Evolutionary conservation across 169 alveolate species (phyloP).

Genomic region (Cryptosporidium parvum): DNA sequence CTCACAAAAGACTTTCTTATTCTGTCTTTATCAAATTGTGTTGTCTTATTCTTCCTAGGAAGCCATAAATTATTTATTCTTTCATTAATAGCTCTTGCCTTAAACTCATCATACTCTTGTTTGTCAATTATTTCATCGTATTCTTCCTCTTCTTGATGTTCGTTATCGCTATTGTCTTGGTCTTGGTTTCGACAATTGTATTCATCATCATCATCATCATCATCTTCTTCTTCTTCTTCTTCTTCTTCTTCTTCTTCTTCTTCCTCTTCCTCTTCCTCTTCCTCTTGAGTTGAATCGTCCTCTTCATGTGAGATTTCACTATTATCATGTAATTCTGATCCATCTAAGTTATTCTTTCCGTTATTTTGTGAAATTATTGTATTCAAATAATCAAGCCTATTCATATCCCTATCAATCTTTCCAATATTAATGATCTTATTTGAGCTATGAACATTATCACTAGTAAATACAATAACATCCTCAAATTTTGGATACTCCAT

Average conservation of each 20-base stretch:
- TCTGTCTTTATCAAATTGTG: background rate
- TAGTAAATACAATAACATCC: slow-evolving; percentile 35
- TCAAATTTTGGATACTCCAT: slow-evolving; percentile 89
- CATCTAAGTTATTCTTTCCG: background rate
- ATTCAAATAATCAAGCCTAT: slow-evolving; percentile 82
- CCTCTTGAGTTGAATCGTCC: slow-evolving; percentile 44
- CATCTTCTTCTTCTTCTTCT: slow-evolving; percentile 67
- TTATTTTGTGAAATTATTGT: slow-evolving; percentile 62
- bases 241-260: slow-evolving; percentile 76
- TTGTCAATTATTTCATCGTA: slow-evolving; percentile 18
- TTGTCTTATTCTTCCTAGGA: slow-evolving; percentile 38
- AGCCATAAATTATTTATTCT: slow-evolving; percentile 31
- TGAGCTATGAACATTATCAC: slow-evolving; percentile 64
- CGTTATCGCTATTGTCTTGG: slow-evolving; percentile 78
- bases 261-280: slow-evolving; percentile 58
- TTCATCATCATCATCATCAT: slow-evolving; percentile 71
- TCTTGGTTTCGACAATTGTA: background rate
- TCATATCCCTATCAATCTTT: slow-evolving; percentile 83
- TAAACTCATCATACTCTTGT: slow-evolving; percentile 22
- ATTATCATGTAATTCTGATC: background rate
- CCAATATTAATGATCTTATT: slow-evolving; percentile 80
- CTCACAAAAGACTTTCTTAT: slow-evolving; percentile 24
- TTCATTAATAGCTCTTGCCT: slow-evolving; percentile 15
- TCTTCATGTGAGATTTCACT: background rate
- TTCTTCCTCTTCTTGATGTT: slow-evolving; percentile 68